Evolutionary conservation across 1,284 basidiomycete species (phyloP), one percentile per base, ranked within the genome.

Genomic region (Cutaneotrichosporon mucoides): DNA sequence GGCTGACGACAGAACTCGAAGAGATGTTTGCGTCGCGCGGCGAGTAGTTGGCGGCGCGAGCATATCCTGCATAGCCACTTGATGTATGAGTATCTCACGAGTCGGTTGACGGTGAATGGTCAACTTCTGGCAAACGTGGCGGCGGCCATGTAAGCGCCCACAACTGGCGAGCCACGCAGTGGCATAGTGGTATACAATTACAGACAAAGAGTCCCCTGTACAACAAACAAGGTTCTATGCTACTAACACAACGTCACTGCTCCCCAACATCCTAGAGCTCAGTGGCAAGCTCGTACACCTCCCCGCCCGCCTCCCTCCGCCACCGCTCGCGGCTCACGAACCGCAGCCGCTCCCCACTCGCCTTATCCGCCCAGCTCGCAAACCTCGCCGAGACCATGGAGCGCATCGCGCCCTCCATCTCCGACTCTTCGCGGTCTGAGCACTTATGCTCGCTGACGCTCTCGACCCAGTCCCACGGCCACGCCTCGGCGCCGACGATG

Each of bases 1-100:
- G 24, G 44, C 61, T 53, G 51, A 59, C 41, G n/a, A 10, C 53
- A 66, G 66, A 68, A 51, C 56, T 68, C 6, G 66, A 68, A 46
- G 60, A 61, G 34, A 49, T 68, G 53, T 63, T 66, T 33, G 59
- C 66, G 6, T 41, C 53, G 38, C 49, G 49, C 12, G 38, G 38
- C 16, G 38, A 51, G 10, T 8, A 24, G 33, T 48, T 35, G 2
- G 38, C 38, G 38, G 38, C 38, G 38, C 38, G 12, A 12, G 33
- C 35, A 6, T 13, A 9, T 5, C 13, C 13, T 36, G 4, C 35
- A 6, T 13, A 10, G 5, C 13, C 13, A 12, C 5, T 8, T 34
- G 10, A 35, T 48, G 46, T 48, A 48, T 34, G 38, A 40, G 38
- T 40, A 40, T 12, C 38, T 8, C 46, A 48, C 24, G 24, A 24